These are phyloP conservation scores for Parascedosporium putredinis DNA, from an alignment of 2,329 filamentous ascomycete species.

Conservation along the genomic window DNA sequence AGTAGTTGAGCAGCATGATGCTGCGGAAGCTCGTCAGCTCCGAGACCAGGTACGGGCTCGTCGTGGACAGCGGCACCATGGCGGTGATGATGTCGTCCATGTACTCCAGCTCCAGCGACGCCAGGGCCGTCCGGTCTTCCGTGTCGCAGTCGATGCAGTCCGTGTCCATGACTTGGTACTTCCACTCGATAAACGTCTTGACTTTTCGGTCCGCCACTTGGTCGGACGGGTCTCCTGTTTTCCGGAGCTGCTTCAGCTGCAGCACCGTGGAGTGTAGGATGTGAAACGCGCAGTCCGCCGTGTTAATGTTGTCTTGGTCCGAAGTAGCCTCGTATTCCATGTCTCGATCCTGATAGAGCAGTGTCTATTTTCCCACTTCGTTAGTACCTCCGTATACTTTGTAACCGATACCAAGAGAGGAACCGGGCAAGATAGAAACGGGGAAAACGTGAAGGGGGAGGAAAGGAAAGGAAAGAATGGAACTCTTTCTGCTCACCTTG, in stretches of 20 bases:
- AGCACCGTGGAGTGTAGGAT: slow-evolving; percentile 7
- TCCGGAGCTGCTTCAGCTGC: neutral
- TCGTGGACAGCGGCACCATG: slow-evolving; percentile 11
- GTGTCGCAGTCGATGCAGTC: neutral
- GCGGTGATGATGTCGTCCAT: slow-evolving; percentile 13
- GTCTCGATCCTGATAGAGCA: slow-evolving; percentile 12
- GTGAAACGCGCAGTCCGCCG: slow-evolving; percentile 8
- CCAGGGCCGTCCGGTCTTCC: neutral
- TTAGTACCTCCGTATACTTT: too few species aligned
- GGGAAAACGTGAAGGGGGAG: too few species aligned
- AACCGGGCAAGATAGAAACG: neutral
- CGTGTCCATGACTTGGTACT: neutral
- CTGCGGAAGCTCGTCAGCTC: slow-evolving; percentile 9
- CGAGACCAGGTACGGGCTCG: slow-evolving; percentile 10
- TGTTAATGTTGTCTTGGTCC: slow-evolving; percentile 10
- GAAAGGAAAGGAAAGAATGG: too few species aligned
- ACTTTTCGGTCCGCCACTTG: neutral
- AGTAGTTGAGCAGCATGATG: slow-evolving; percentile 8
- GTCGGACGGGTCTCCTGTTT: neutral
- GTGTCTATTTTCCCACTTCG: slow-evolving; percentile 3
- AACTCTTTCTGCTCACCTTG: too few species aligned
- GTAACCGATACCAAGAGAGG: neutral
- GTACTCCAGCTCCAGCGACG: neutral
- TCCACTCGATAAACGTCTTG: neutral
- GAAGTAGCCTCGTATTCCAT: slow-evolving; percentile 11